Percentiles rank a stretch among this genome's conserved stretches.
phyloP scores from a whole-genome alignment of 441 rosid genomes.

The Erodium chrysanthum region DNA sequence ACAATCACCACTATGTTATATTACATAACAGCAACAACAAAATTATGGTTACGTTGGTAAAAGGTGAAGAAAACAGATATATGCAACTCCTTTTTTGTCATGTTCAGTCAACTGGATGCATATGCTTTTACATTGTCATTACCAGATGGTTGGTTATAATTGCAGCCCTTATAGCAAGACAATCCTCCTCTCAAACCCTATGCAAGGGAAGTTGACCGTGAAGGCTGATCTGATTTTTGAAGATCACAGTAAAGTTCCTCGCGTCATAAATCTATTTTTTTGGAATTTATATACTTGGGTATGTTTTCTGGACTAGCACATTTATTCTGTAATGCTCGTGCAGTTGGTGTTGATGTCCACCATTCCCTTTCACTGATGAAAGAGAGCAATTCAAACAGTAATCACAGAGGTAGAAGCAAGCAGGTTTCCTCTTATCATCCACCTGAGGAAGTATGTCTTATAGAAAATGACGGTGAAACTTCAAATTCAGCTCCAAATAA shows the following conservation, averaged over 20 bases:
- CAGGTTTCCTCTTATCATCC: conserved; percentile 35
- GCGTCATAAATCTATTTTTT: neutral
- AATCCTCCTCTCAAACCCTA: conserved; percentile 39
- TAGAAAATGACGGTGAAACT: conserved; percentile 33
- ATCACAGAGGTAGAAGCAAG: conserved; percentile 24
- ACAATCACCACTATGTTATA: neutral
- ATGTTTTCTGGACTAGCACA: neutral
- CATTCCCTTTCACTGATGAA: conserved; percentile 40
- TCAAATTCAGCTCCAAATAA: conserved; percentile 20
- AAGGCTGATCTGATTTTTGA: conserved; percentile 84
- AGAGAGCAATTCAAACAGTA: conserved; percentile 25
- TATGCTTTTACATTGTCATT: conserved; percentile 4
- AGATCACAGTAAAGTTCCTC: conserved; percentile 56
- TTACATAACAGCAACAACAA: neutral
- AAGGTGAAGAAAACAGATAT: conserved; percentile 2
- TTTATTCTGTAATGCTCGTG: conserved; percentile 20
- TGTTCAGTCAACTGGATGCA: neutral
- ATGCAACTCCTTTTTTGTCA: neutral
- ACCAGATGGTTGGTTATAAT: conserved; percentile 15
- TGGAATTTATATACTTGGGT: neutral
- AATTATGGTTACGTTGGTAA: conserved; percentile 1
- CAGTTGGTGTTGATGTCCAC: conserved; percentile 84
- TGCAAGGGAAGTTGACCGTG: conserved; percentile 47
- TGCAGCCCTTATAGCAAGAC: conserved; percentile 69
- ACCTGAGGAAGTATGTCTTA: conserved; percentile 27